Conservation (phyloP, 441 rosid species). For the Erodium chrysanthum region DNA sequence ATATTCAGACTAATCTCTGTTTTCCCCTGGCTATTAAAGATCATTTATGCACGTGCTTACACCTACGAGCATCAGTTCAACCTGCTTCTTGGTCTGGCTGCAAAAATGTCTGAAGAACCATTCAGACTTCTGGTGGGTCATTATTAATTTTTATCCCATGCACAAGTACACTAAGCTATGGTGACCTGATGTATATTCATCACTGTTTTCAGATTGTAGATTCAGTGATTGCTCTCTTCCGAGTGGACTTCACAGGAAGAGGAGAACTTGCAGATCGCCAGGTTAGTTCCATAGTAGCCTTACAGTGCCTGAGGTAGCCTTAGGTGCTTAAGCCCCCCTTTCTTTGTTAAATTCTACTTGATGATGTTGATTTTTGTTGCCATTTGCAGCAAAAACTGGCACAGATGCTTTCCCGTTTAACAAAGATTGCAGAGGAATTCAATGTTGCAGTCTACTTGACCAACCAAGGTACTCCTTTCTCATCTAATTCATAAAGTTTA, state of each 20-base stretch:
- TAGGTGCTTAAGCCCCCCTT: neutral
- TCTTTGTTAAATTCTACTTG: neutral
- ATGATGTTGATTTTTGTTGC: constrained; percentile 13
- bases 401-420: constrained; percentile 79
- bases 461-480: constrained; percentile 52
- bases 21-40: constrained; percentile 36
- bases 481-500: neutral
- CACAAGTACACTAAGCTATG: neutral
- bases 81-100: constrained; percentile 88
- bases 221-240: constrained; percentile 82
- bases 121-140: constrained; percentile 60
- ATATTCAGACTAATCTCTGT: neutral
- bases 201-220: constrained; percentile 55
- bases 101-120: constrained; percentile 92
- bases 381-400: constrained; percentile 80
- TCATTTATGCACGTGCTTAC: constrained; percentile 78
- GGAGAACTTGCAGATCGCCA: constrained; percentile 94
- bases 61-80: constrained; percentile 85
- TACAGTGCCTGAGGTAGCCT: neutral
- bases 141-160: neutral
- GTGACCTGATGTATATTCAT: constrained; percentile 14
- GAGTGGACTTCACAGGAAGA: constrained; percentile 85
- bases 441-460: constrained; percentile 86
- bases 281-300: constrained; percentile 28
- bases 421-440: constrained; percentile 84